Evolutionary conservation across 257 asterid genomes (phyloP), one percentile per base, ranked within the genome.

Genomic region (Paulownia fortunei): DNA sequence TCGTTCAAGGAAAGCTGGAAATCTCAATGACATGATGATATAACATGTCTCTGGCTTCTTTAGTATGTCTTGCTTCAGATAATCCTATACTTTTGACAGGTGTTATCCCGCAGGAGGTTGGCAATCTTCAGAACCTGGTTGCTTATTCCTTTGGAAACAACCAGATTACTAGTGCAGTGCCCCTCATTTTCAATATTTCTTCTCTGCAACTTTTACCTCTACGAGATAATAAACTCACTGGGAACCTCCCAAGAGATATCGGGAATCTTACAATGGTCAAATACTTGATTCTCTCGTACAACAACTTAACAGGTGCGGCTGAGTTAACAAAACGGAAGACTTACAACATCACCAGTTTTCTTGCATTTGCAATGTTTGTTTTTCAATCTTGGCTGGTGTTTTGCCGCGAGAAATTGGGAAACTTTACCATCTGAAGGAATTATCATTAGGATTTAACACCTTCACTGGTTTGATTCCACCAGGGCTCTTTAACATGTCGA

Each of bases 401-500:
- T 59, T 83, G 7, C 88, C 80, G 0, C 13, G 2, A 54, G 82
- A 74, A 74, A 24, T 83, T 24, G 68, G 81, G 8, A 69, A 78
- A 42, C 79, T 81, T 69, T 18, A 41, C 52, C 70, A 74, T 1
- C 47, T 86, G 54, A 36, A 69, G 61, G 0, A 0, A 0, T 18
- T 84, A 26, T 0, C 0, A 0, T 39, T 76, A 55, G 15, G 0
- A 0, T 0, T 0, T 2, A 84, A 82, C n/a, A n/a, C 5, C 0
- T 82, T 78, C 0, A 39, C 4, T 6, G 88, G 86, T 19, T 9
- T 52, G 3, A 79, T 84, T 3, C 87, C 89, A 18, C 11, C 8
- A 0, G 13, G 37, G 13, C 0, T 86, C 6, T 83, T 80, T 16
- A 85, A 86, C 67, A 80, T 82, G 10, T 80, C 89, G 46, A 47